Base-by-base conservation (phyloP, 2,329 filamentous ascomycete genomes). In the Aureobasidium namibiae region DNA sequence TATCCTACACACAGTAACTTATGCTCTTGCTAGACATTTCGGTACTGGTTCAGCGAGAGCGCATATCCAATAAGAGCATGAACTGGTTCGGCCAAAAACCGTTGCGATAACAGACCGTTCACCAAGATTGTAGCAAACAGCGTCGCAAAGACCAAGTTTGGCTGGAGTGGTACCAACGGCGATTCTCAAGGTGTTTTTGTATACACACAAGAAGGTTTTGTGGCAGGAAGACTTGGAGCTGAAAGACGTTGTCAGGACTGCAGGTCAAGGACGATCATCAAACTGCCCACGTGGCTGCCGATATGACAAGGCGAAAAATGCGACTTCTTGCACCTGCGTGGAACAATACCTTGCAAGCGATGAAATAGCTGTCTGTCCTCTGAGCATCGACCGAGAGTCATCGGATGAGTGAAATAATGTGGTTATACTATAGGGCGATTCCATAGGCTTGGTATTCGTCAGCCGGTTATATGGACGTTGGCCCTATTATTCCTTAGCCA, bases 211-310 rank as follows among this genome's bases (percentile, higher is more conserved):
- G 3, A 29, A 49, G 31, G 31, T 24, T 49, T 14, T 6, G 23
- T 16, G 11, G 16, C 9, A 29, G 21, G 3, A 23, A 29, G n/a
- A 24, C 6, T 13, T 29, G 1, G 31, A 24, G 38, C 36, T 31
- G 38, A 33, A 48, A 48, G 38, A 33, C 50, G 50, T 54, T 54
- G 50, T 18, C 36, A 38, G 50, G 24, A 42, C 50, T 54, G 38
- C 50, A 54, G 23, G 26, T 26, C 36, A 21, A 42, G 36, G 50
- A 42, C 38, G 50, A 54, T 42, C 50, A 21, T 36, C 33, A 54
- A 33, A 31, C 21, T 21, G 50, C 11, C 11, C 49, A 54, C 50
- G 36, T 54, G 50, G 24, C 6, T 54, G n/a, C 38, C 38, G 18
- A 26, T 34, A 38, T 13, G 23, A 14, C 33, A 10, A 34, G 18